These are phyloP conservation scores for Tephrocybe sp. DNA, from an alignment of 768 basidiomycete genomes.

Conservation along the genomic window DNA sequence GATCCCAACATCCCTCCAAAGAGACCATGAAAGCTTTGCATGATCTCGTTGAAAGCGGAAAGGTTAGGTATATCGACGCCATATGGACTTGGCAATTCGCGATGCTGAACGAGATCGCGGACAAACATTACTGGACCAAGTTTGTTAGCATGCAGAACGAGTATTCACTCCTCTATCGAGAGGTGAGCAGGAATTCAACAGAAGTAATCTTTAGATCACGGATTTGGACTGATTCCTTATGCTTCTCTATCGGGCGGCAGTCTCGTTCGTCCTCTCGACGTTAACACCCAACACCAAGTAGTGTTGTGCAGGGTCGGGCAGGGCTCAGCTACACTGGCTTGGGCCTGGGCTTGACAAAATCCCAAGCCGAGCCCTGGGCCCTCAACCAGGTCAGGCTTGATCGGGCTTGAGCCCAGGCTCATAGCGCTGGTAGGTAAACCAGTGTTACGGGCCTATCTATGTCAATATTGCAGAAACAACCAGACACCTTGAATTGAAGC, in stretches of 20 bases:
- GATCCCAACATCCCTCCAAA: conserved; percentile 30
- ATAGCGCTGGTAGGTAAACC: too few species aligned
- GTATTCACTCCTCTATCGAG: conserved; percentile 51
- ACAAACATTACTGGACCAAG: conserved; percentile 42
- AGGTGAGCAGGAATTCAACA: conserved; percentile 38
- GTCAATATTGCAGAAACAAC: too few species aligned
- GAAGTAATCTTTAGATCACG: conserved; percentile 41
- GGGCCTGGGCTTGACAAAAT: too few species aligned
- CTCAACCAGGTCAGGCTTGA: too few species aligned
- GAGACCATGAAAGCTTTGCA: conserved; percentile 47
- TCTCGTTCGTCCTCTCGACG: conserved; percentile 32
- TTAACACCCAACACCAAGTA: conserved; percentile 19
- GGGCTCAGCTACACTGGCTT: too few species aligned
- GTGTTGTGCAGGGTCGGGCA: too few species aligned
- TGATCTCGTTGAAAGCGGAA: conserved; percentile 36
- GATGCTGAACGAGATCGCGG: conserved; percentile 41
- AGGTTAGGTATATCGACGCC: conserved; percentile 49
- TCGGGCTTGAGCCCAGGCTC: too few species aligned
- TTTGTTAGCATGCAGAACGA: conserved; percentile 56
- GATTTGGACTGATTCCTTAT: conserved; percentile 53
- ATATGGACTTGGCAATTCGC: conserved; percentile 44
- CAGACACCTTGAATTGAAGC: too few species aligned
- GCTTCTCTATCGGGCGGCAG: conserved; percentile 35
- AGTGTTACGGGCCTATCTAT: too few species aligned
- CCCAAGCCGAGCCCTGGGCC: too few species aligned